These are phyloP conservation scores for Rasamsonia emersonii DNA, from an alignment of 2,329 filamentous ascomycete genomes.

Conservation along the genomic window DNA sequence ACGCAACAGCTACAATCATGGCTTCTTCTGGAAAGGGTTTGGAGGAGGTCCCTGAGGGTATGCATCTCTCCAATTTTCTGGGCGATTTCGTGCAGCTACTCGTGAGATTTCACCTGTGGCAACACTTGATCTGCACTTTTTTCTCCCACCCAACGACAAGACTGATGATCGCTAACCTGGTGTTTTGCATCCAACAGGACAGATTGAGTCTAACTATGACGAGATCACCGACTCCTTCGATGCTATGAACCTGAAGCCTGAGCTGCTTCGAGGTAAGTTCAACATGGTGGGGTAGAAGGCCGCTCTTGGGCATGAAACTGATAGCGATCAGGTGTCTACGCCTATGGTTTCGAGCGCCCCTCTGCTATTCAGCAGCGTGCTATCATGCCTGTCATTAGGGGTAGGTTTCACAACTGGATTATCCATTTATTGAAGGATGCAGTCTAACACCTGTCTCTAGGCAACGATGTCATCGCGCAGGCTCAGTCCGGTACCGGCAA, in stretches of 20 bases:
- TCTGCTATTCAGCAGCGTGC: constrained; percentile 99
- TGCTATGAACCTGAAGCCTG: constrained; percentile 91
- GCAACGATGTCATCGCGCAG: constrained; percentile 98
- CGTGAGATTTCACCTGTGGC: constrained; percentile 1
- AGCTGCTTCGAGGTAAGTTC: constrained; percentile 82
- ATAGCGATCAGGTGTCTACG: constrained; percentile 76
- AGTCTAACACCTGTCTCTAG: constrained; percentile 36
- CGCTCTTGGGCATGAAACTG: too few species aligned
- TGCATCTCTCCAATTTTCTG: constrained; percentile 42
- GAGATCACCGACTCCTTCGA: constrained; percentile 99
- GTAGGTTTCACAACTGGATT: constrained; percentile 44
- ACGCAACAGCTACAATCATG: constrained; percentile 74
- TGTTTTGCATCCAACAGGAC: constrained; percentile 52
- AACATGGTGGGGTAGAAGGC: too few species aligned
- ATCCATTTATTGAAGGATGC: background rate
- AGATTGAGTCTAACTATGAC: constrained; percentile 99
- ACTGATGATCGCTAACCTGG: constrained; percentile 8
- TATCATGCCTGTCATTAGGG: constrained; percentile 99
- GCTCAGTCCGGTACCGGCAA: constrained; percentile 99
- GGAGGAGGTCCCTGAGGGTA: constrained; percentile 94
- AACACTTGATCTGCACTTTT: too few species aligned
- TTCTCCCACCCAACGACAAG: background rate
- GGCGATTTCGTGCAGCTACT: too few species aligned
- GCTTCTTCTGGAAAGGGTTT: constrained; percentile 89
- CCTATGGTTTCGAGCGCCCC: constrained; percentile 99